phyloP scores from a whole-genome alignment of 306 rosid species.

The Castanea mollissima region DNA sequence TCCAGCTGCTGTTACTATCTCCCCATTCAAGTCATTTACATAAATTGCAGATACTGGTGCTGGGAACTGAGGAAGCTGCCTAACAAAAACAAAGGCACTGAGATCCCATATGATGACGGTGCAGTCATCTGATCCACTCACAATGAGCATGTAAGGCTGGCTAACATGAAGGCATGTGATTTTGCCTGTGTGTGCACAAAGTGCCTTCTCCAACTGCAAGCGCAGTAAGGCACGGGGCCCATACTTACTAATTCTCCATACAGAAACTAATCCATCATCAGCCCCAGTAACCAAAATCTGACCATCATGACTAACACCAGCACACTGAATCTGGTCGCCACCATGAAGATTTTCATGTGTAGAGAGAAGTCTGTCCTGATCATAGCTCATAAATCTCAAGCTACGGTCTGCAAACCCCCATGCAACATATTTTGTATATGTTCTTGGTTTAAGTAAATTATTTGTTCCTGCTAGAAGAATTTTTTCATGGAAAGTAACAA shows the following conservation, averaged over 20 bases:
- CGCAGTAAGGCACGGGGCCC: slow-evolving; percentile 62
- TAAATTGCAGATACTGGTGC: slow-evolving; percentile 76
- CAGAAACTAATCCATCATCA: slow-evolving; percentile 90
- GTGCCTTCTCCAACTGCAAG: slow-evolving; percentile 91
- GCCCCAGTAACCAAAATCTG: slow-evolving; percentile 89
- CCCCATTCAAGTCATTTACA: slow-evolving; percentile 95
- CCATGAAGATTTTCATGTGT: slow-evolving; percentile 96
- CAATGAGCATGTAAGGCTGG: slow-evolving; percentile 97
- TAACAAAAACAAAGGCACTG: slow-evolving; percentile 82
- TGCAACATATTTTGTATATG: slow-evolving; percentile 84
- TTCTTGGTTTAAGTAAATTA: slow-evolving; percentile 85
- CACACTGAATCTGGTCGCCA: slow-evolving; percentile 88
- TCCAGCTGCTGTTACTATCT: slow-evolving; percentile 96
- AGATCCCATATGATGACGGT: slow-evolving; percentile 96
- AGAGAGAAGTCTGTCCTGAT: slow-evolving; percentile 90
- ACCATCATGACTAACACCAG: slow-evolving; percentile 88
- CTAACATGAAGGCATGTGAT: slow-evolving; percentile 92
- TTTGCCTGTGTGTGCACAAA: slow-evolving; percentile 79
- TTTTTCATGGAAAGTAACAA: slow-evolving; percentile 75
- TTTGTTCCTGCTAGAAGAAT: slow-evolving; percentile 74
- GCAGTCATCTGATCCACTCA: slow-evolving; percentile 96
- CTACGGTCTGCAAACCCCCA: slow-evolving; percentile 99
- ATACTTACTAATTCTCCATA: slow-evolving; percentile 76
- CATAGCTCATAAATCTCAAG: slow-evolving; percentile 90
- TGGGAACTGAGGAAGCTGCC: slow-evolving; percentile 97